These are phyloP conservation scores for Cupressus sempervirens DNA, from an alignment of 75 land plant species.

Conservation along the genomic window DNA sequence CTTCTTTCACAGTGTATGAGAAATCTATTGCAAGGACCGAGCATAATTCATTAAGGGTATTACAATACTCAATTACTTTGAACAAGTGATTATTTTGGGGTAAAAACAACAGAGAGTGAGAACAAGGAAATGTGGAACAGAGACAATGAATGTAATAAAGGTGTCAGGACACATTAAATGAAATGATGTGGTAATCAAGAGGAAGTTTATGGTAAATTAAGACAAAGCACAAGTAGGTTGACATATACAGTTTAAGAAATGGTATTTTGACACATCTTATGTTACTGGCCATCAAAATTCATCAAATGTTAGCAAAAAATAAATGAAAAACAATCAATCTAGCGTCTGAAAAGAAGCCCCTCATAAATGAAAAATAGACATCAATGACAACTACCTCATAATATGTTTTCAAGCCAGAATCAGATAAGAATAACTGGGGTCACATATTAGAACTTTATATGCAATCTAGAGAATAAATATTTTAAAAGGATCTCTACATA, in stretches of 20 bases:
- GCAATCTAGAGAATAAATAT: too few relatives aligned
- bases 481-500: too few relatives aligned
- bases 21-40: constrained; percentile 66
- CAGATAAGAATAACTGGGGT: too few relatives aligned
- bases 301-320: not conserved
- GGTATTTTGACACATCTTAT: not conserved
- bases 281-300: not conserved
- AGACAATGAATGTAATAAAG: not conserved
- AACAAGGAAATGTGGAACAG: not conserved
- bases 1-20: constrained; percentile 43
- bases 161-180: not conserved
- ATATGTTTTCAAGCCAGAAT: too few relatives aligned
- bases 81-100: constrained; percentile 64
- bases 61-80: constrained; percentile 47
- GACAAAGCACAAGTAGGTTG: too few relatives aligned
- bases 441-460: too few relatives aligned
- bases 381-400: too few relatives aligned
- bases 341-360: too few relatives aligned
- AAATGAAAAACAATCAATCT: too few relatives aligned
- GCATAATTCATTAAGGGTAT: constrained; percentile 52
- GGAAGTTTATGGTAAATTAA: too few relatives aligned
- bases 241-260: too few relatives aligned
- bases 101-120: not conserved
- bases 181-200: not conserved
- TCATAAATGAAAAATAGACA: too few relatives aligned